A percentile compares a stretch with the other conserved stretches of the same genome.
phyloP scores from a whole-genome alignment of 257 asterid genomes.

The Schizonepeta tenuifolia region DNA sequence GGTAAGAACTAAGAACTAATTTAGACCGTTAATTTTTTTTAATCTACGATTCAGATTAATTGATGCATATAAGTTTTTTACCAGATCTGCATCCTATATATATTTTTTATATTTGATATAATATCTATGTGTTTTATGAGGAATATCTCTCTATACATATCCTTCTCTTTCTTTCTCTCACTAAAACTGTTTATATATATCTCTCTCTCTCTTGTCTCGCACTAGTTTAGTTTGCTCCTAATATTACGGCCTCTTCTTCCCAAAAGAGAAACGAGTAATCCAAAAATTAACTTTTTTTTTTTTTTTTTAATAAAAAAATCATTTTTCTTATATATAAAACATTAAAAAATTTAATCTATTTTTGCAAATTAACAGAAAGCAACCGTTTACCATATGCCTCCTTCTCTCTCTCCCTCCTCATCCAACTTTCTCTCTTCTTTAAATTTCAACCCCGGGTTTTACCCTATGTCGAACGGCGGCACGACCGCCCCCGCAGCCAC shows the following conservation, averaged over 20 bases:
- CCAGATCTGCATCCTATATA: too few species aligned
- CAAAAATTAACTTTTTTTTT: slow-evolving; percentile 8
- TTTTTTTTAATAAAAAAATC: background rate
- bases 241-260: slow-evolving; percentile 29
- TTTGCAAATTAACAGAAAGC: slow-evolving; percentile 17
- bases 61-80: too few species aligned
- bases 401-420: slow-evolving; percentile 4
- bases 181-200: background rate
- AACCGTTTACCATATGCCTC: slow-evolving; percentile 18
- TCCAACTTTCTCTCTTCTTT: background rate
- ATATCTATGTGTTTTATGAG: too few species aligned
- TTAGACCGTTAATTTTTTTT: too few species aligned
- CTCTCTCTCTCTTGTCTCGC: slow-evolving; percentile 10
- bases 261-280: background rate
- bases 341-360: background rate
- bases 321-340: background rate
- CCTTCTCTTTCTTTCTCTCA: too few species aligned
- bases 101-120: too few species aligned
- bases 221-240: slow-evolving; percentile 25
- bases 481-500: slow-evolving; percentile 18
- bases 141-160: background rate
- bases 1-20: too few species aligned
- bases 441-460: background rate
- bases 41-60: too few species aligned
- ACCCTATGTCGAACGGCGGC: slow-evolving; percentile 39